Conservation (phyloP, 352 stramenopile species). For the Pythium sp. region DNA sequence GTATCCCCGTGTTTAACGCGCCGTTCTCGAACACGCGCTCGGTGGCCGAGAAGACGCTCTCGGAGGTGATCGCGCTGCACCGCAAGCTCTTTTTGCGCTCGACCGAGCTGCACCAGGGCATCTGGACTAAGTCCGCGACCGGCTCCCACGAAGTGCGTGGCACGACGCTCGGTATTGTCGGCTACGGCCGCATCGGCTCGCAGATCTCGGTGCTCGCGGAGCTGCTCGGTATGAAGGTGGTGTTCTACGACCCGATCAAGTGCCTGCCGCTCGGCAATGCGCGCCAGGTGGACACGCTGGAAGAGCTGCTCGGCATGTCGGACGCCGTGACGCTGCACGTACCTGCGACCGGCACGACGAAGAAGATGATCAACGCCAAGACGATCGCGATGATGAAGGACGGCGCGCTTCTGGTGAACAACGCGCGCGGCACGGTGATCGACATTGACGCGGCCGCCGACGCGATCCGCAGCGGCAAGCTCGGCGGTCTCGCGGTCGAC, state of each 20-base stretch:
- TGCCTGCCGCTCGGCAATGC: conserved; percentile 70
- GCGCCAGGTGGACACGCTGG: conserved; percentile 81
- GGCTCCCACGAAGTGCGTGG: conserved; percentile 79
- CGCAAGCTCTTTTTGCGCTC: conserved; percentile 82
- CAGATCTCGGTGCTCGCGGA: conserved; percentile 81
- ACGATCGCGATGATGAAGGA: conserved; percentile 91
- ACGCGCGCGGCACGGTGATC: conserved; percentile 93
- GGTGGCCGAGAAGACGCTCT: conserved; percentile 81
- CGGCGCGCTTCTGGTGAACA: conserved; percentile 93
- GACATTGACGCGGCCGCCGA: conserved; percentile 91
- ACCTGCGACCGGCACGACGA: conserved; percentile 91
- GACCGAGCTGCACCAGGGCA: conserved; percentile 67
- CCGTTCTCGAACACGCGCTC: conserved; percentile 87
- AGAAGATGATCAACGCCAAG: conserved; percentile 91
- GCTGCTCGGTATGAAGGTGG: conserved; percentile 92
- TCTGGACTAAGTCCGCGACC: conserved; percentile 80
- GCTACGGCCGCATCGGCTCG: conserved; percentile 81
- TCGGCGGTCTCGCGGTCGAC: conserved; percentile 81
- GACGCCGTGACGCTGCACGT: conserved; percentile 96
- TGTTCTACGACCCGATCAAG: conserved; percentile 93
- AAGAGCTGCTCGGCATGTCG: conserved; percentile 77
- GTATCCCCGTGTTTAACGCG: conserved; percentile 83
- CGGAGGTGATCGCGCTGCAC: conserved; percentile 78
- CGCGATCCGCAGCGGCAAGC: conserved; percentile 85
- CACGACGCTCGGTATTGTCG: conserved; percentile 77